phyloP scores from a whole-genome alignment of 169 alveolate genomes.

The Plasmodium billcollinsi region DNA sequence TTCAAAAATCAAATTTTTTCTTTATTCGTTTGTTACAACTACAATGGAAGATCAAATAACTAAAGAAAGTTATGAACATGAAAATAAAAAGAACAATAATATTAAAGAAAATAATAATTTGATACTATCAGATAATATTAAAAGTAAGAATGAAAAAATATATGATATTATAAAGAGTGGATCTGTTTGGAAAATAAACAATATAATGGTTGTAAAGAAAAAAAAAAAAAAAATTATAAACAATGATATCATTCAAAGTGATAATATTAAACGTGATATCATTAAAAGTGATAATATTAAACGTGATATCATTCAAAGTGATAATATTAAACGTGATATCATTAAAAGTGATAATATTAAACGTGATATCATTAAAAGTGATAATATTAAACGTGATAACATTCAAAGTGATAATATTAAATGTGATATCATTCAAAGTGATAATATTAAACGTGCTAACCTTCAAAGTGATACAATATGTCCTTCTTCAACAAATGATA shows the following conservation, averaged over 20 bases:
- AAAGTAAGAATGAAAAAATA: constrained; percentile 15
- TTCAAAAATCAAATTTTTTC: constrained; percentile 23
- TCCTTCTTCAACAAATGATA: too few relatives aligned
- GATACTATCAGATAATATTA: background rate
- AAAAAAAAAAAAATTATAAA: background rate
- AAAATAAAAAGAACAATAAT: background rate
- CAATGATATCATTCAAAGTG: background rate
- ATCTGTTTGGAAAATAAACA: constrained; percentile 48
- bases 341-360: too few relatives aligned
- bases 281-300: too few relatives aligned
- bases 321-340: background rate
- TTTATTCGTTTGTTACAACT: constrained; percentile 20
- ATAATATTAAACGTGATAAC: background rate
- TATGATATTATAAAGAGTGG: constrained; percentile 13
- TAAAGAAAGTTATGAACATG: background rate
- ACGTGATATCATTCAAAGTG: background rate
- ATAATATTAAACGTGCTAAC: too few relatives aligned
- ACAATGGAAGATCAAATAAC: background rate
- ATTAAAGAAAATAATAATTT: background rate
- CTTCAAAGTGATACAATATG: too few relatives aligned
- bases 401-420: too few relatives aligned
- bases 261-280: background rate
- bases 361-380: background rate
- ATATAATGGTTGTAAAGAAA: constrained; percentile 54
- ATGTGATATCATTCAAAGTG: background rate